Base-by-base conservation (phyloP, 352 stramenopile genomes). In the Sclerospora graminicola region DNA sequence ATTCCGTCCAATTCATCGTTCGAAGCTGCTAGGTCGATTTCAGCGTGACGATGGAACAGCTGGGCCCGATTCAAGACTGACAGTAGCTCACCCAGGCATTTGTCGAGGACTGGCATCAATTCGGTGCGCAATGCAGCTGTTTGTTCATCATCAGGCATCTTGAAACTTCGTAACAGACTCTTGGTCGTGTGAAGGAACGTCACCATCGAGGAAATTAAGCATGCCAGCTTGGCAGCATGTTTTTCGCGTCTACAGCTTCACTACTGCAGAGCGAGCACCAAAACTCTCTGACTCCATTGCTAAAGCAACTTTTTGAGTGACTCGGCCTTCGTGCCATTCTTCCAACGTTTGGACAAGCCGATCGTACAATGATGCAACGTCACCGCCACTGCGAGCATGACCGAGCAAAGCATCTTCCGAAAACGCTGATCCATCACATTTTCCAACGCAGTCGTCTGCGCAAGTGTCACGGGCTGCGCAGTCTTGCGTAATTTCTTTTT, bases 1-100 rank as follows among this genome's bases (percentile, higher is more conserved):
- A 76, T 56, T 8, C 70, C 72, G 19, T 86, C 75, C 11, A 84
- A 40, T 39, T 89, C 76, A 6, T 89, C 75, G 23, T 85, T 69
- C 8, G 71, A 72, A 32, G 69, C 50, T 2, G 66, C 68, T 8
- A 89, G 43, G 43, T 89, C 77, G 14, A 89, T 81, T 35, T 89
- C 76, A 5, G 62, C 63, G 16, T 73, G 72, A 16, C 73, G 70
- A 49, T 82, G 66, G 28, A 89, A 66, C 34, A 82, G 51, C 37
- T 84, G 76, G 1, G 58, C 62, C 14, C 82, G 55, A 30, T 63
- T 81, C 21, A 76, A 29, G 14, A 81, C 33, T 5, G 62, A 63
- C 0, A 66, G 36, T 15, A 70, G 50, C 48, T 80, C 71, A 35
- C 79, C 70, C 0, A 74, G 40, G 11, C 66, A 49, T 27, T 60